Conservation (phyloP, 2,329 filamentous ascomycete species). For the Metarhizium brunneum region DNA sequence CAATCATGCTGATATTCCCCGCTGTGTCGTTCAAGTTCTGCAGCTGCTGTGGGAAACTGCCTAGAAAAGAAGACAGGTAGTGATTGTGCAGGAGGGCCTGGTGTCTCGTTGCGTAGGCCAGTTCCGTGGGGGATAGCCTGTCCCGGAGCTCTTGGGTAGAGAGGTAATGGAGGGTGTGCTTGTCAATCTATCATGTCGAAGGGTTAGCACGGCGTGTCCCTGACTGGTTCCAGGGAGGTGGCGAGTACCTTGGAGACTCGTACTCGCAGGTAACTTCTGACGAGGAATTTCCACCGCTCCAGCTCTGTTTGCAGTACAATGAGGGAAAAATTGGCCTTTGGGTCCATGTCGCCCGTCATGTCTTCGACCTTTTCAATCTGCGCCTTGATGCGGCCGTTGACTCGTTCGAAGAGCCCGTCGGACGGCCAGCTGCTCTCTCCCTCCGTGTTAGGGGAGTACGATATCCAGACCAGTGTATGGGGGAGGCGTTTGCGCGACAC, state of each 20-base stretch:
- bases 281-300: slow-evolving; percentile 84
- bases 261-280: slow-evolving; percentile 72
- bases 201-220: no score
- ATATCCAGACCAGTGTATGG: background rate
- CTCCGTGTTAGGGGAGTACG: background rate
- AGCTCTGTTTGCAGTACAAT: slow-evolving; percentile 96
- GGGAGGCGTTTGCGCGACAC: background rate
- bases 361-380: slow-evolving; percentile 66
- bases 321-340: slow-evolving; percentile 83
- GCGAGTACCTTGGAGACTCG: slow-evolving; percentile 71
- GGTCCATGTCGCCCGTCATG: slow-evolving; percentile 77
- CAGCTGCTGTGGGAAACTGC: slow-evolving; percentile 67
- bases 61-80: slow-evolving; percentile 77
- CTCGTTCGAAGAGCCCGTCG: slow-evolving; percentile 68
- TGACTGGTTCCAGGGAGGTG: background rate
- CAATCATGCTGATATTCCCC: slow-evolving; percentile 87
- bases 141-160: slow-evolving; percentile 42
- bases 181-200: slow-evolving; percentile 52
- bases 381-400: slow-evolving; percentile 60
- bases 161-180: slow-evolving; percentile 65
- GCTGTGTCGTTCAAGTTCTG: slow-evolving; percentile 85
- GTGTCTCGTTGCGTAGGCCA: slow-evolving; percentile 75
- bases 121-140: slow-evolving; percentile 68
- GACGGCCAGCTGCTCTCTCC: slow-evolving; percentile 48
- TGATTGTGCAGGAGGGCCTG: slow-evolving; percentile 77